These are phyloP conservation scores for Tetrapisispora arboricola DNA, from an alignment of 805 yeast species.

Conservation along the genomic window DNA sequence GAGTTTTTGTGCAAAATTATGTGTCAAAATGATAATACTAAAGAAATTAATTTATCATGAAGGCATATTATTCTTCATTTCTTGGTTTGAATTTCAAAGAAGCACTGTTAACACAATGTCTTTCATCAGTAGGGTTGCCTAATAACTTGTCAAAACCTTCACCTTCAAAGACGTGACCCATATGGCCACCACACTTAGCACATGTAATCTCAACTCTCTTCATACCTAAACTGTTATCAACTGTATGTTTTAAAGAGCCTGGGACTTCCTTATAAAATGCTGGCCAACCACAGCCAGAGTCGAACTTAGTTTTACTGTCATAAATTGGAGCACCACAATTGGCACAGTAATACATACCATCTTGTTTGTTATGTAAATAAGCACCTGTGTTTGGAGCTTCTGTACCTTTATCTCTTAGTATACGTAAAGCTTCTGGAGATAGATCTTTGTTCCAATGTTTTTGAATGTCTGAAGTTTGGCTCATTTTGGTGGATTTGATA, in stretches of 20 bases:
- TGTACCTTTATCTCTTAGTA: slow-evolving; percentile 55
- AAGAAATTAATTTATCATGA: too few species aligned
- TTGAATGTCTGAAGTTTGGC: slow-evolving; percentile 23
- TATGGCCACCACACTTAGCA: slow-evolving; percentile 79
- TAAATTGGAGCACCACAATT: slow-evolving; percentile 79
- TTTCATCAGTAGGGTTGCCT: slow-evolving; percentile 62
- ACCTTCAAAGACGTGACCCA: slow-evolving; percentile 91
- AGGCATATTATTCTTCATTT: background rate
- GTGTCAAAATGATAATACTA: too few species aligned
- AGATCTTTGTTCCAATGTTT: slow-evolving; percentile 74
- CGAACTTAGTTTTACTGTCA: slow-evolving; percentile 69
- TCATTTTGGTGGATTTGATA: background rate
- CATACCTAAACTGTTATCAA: slow-evolving; percentile 67
- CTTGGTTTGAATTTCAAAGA: slow-evolving; percentile 50
- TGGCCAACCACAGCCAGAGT: slow-evolving; percentile 97
- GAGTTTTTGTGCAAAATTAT: too few species aligned
- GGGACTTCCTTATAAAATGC: slow-evolving; percentile 83
- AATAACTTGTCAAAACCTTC: slow-evolving; percentile 60
- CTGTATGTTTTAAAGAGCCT: slow-evolving; percentile 53
- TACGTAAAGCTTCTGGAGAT: slow-evolving; percentile 65
- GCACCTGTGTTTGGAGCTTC: slow-evolving; percentile 36
- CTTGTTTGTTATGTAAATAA: slow-evolving; percentile 24
- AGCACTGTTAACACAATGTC: slow-evolving; percentile 91
- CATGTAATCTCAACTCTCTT: slow-evolving; percentile 83
- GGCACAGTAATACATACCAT: slow-evolving; percentile 74